Evolutionary conservation across 108 stramenopile species (phyloP).

Genomic region (Cyclotella baltica): DNA sequence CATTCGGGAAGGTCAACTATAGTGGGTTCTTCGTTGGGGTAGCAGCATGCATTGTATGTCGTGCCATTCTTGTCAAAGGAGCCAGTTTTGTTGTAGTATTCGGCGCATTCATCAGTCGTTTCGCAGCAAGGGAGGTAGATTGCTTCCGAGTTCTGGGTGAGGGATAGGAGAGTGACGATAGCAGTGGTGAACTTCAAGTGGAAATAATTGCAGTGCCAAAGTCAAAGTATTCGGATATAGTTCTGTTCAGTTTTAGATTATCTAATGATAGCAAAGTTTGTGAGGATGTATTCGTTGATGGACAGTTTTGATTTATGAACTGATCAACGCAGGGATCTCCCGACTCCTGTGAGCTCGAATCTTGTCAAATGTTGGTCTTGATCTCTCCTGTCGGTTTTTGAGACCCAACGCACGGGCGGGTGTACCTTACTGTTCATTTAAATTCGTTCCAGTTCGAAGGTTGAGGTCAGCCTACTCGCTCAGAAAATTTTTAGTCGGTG

Average conservation of each 20-base stretch:
- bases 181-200: not conserved
- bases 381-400: no score
- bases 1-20: not conserved
- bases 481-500: no score
- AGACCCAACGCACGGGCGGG: no score
- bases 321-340: not conserved
- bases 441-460: no score
- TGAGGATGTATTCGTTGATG: not conserved
- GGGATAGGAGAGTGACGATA: not conserved
- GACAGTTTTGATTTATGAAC: not conserved
- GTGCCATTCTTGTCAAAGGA: not conserved
- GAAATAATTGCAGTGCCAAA: no score
- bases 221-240: no score
- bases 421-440: no score
- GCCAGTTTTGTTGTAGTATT: not conserved
- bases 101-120: not conserved
- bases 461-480: no score
- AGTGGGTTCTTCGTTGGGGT: not conserved
- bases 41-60: not conserved
- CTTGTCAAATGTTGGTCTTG: not conserved
- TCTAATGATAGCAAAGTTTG: not conserved
- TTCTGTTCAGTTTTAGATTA: not conserved
- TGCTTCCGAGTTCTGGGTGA: not conserved
- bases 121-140: not conserved
- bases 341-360: not conserved